A percentile compares a stretch with the other conserved stretches of the same genome.
Conservation (phyloP, 495 filamentous ascomycete genomes). For the Collariella sp. region DNA sequence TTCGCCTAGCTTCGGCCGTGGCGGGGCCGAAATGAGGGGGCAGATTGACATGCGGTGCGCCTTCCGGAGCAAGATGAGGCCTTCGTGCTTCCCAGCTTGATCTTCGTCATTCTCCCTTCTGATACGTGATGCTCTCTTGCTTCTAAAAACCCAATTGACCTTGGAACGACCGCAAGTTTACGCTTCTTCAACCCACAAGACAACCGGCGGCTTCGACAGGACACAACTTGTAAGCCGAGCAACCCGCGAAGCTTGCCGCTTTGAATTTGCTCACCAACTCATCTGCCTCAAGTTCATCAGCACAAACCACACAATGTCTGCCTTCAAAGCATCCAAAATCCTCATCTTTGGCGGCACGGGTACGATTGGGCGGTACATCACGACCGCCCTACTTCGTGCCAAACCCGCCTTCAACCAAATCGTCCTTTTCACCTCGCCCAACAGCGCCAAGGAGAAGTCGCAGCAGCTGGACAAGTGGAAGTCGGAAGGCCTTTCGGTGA, state of each 20-base stretch:
- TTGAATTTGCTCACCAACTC: neutral
- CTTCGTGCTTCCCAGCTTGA: neutral
- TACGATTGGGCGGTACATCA: constrained; percentile 57
- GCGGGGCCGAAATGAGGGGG: constrained; percentile 13
- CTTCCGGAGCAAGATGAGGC: neutral
- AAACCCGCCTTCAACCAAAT: constrained; percentile 45
- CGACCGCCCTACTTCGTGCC: constrained; percentile 46
- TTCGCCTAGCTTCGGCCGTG: neutral
- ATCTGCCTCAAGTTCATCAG: neutral
- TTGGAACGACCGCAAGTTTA: too few species aligned
- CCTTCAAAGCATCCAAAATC: constrained; percentile 40
- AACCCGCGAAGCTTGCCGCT: too few species aligned
- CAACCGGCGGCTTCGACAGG: too few species aligned
- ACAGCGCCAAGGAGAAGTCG: constrained; percentile 42
- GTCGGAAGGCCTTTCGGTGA: constrained; percentile 44
- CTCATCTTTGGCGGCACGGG: constrained; percentile 66
- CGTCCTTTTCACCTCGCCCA: constrained; percentile 54
- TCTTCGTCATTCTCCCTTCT: neutral
- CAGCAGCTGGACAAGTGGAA: constrained; percentile 41
- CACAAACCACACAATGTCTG: constrained; percentile 17
- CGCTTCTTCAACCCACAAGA: too few species aligned
- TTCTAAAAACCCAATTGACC: too few species aligned
- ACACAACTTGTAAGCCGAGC: too few species aligned
- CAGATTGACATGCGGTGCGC: constrained; percentile 1
- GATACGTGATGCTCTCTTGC: neutral